Evolutionary conservation across 768 basidiomycete species (phyloP).

Genomic region (Polyporus arcularius): DNA sequence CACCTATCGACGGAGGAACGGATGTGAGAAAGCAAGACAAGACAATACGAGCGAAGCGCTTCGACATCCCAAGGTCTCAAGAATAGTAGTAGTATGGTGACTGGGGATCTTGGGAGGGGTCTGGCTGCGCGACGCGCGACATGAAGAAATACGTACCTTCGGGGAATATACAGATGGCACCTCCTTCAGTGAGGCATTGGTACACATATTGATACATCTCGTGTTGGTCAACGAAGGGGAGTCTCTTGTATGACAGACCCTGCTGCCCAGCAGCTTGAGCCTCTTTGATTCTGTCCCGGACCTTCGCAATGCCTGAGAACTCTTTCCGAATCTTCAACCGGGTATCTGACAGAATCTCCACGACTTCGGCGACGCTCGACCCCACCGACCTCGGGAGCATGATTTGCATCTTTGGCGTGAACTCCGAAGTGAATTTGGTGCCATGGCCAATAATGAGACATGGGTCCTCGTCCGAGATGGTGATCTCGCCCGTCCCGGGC

Average conservation of each 20-base stretch:
- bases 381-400: conserved; percentile 81
- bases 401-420: conserved; percentile 80
- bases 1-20: conserved; percentile 45
- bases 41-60: conserved; percentile 20
- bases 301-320: conserved; percentile 68
- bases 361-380: conserved; percentile 79
- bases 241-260: conserved; percentile 77
- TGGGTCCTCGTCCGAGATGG: conserved; percentile 74
- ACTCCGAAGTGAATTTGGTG: conserved; percentile 70
- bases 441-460: conserved; percentile 80
- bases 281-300: conserved; percentile 70
- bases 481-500: conserved; percentile 71
- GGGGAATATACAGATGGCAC: conserved; percentile 95
- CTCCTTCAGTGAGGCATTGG: conserved; percentile 78
- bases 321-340: conserved; percentile 83
- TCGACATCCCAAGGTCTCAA: background rate
- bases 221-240: conserved; percentile 91
- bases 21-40: conserved; percentile 77
- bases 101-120: background rate
- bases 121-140: background rate
- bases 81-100: too few relatives aligned
- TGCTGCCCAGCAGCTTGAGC: conserved; percentile 50
- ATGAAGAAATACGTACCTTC: conserved; percentile 63
- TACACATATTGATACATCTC: conserved; percentile 96
- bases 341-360: conserved; percentile 87